Evolutionary conservation across 2,329 filamentous ascomycete species (phyloP), one percentile per base, ranked within the genome.

Genomic region (Herpomyces periplanetae): DNA sequence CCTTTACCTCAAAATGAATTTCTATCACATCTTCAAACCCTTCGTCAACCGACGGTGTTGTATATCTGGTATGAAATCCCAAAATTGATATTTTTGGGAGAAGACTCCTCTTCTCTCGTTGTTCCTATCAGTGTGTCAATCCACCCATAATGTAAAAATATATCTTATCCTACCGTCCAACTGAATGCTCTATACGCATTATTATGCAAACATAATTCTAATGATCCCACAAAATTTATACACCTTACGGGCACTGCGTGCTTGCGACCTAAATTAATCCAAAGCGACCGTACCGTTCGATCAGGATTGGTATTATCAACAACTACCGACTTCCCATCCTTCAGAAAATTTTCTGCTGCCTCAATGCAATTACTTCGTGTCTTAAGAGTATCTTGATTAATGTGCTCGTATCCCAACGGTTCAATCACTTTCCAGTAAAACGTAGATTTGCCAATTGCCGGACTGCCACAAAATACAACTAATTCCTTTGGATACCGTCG

Each of bases 281-380:
- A 91, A 24, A 64, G 41, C n/a, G 50, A 48, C 26, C 80, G 51
- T 10, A 61, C 68, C 20, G 66, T 61, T 5, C 46, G 35, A 38
- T 85, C 64, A 12, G 73, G 55, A 34, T 96, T 96, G n/a, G 80
- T 91, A 36, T 87, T 91, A 38, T 96, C 69, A 23, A 91, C 49
- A 11, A 49, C 68, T 3, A 87, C 55, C 2, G 65, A 64, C 10
- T 45, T 45, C 2, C 60, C 57, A 10, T 51, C 45, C 15, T 46
- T 37, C 16, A 91, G 42, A 17, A 51, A 38, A 17, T 63, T 51
- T 19, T 43, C 47, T 7, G 73, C 69, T 10, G 50, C 52, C 36
- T 68, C 65, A 24, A 88, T 39, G 34, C 53, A 59, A 35, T 45
- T 54, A 19, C 42, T 27, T 40, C 55, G 47, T 12, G 53, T 61